phyloP scores from a whole-genome alignment of 2,329 filamentous ascomycete genomes.

The Gaeumannomyces sp. region DNA sequence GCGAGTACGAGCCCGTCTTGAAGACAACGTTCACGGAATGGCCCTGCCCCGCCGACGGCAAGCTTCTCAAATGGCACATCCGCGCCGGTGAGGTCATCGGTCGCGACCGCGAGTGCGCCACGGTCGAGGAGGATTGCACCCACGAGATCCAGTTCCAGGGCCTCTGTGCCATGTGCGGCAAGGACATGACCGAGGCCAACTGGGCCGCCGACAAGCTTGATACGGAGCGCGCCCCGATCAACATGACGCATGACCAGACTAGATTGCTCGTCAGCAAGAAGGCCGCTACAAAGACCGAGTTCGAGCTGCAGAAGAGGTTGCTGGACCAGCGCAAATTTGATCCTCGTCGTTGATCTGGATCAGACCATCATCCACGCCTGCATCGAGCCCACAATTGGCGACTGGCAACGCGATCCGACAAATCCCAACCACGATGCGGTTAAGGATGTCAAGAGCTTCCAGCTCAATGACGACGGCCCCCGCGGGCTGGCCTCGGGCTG shows the following conservation, averaged over 20 bases:
- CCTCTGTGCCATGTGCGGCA: constrained; percentile 85
- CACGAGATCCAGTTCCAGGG: constrained; percentile 90
- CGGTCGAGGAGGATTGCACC: constrained; percentile 84
- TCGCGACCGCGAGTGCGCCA: constrained; percentile 54
- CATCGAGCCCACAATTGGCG: constrained; percentile 90
- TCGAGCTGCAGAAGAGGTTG: constrained; percentile 78
- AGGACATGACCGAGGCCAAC: constrained; percentile 88
- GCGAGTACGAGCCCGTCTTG: constrained; percentile 58
- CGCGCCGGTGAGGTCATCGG: constrained; percentile 58
- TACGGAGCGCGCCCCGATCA: constrained; percentile 81
- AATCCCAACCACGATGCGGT: constrained; percentile 91
- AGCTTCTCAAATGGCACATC: constrained; percentile 70
- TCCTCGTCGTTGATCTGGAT: constrained; percentile 91
- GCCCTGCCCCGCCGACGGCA: constrained; percentile 78
- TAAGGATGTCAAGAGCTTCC: constrained; percentile 81
- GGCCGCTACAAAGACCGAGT: constrained; percentile 76
- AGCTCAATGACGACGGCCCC: constrained; percentile 79
- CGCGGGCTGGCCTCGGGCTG: constrained; percentile 63
- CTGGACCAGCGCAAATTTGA: constrained; percentile 77
- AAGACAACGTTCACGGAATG: constrained; percentile 70
- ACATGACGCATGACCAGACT: constrained; percentile 90
- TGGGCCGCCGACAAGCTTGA: constrained; percentile 78
- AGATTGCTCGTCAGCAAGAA: constrained; percentile 76
- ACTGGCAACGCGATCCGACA: constrained; percentile 83
- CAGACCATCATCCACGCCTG: constrained; percentile 98